Evolutionary conservation across 768 basidiomycete genomes (phyloP), one percentile per base, ranked within the genome.

Genomic region (Suillus fuscotomentosus): DNA sequence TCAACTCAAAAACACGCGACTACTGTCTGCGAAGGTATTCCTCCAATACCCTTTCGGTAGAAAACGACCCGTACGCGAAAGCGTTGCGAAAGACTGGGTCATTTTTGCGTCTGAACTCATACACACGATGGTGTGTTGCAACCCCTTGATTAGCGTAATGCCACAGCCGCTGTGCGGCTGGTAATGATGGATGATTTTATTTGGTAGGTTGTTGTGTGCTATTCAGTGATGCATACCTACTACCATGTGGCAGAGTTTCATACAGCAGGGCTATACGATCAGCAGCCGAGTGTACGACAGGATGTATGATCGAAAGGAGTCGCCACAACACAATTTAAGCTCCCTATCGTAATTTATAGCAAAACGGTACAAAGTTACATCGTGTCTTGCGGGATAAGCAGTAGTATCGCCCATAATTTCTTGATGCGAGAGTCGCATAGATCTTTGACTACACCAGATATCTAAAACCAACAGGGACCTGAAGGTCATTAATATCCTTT

Each of bases 21-120:
- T 31, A 31, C 31, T 4, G 5, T 31, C 31, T 31, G 31, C 31
- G 5, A 31, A 31, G 31, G 31, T 31, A 31, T 4, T 31, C 31
- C 31, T 31, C 31, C 31, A 6, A 31, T 6, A 31, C 31, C 31
- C 31, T 31, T 31, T 31, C 31, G 31, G 31, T 1, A 31, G 31
- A 31, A 31, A 31, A 31, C 6, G 31, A 31, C 31, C 5, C 31
- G 31, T 31, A 31, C 4, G 31, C 31, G 31, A 31, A 31, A 31
- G 31, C 31, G 31, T 39, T 78, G 22, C 66, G 67, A 39, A 66
- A 60, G 24, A 51, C 80, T 11, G 70, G 68, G 31, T 11, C 43
- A 15, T 54, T 48, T 47, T 8, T 24, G 22, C 48, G 63, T 71
- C 27, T 36, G 9, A 10, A 36, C 24, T 27, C 14, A 24, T 27